Percentiles rank a stretch among this genome's conserved stretches.
phyloP scores from a whole-genome alignment of 1,139 yeast species.

The Candida tetrigidarum region DNA sequence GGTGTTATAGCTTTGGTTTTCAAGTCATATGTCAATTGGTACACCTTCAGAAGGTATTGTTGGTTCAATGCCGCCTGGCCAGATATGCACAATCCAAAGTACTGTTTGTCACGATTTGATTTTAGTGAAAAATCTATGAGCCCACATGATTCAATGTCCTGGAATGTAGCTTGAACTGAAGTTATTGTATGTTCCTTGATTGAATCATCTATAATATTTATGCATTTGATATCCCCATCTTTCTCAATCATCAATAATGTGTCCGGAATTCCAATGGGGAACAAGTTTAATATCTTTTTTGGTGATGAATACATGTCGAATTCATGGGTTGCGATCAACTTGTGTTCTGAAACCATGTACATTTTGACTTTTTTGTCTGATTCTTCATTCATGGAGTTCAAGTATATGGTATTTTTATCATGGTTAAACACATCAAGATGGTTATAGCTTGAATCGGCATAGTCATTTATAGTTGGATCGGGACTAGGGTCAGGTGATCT shows the following conservation, averaged over 20 bases:
- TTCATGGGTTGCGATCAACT: constrained; percentile 11
- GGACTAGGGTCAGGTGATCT: constrained; percentile 12
- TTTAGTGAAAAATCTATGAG: constrained; percentile 23
- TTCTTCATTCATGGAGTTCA: constrained; percentile 15
- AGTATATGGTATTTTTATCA: constrained; percentile 13
- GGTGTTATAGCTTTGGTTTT: constrained; percentile 14
- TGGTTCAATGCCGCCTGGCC: constrained; percentile 13
- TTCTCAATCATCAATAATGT: constrained; percentile 16
- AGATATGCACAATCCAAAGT: constrained; percentile 23
- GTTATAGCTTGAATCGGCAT: constrained; percentile 14
- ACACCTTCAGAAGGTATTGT: constrained; percentile 20
- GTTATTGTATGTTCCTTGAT: constrained; percentile 8
- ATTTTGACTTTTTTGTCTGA: constrained; percentile 10
- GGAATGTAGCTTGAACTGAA: constrained; percentile 13
- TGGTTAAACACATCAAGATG: constrained; percentile 15
- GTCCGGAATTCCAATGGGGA: constrained; percentile 9
- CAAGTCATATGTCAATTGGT: constrained; percentile 19
- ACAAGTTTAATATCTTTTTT: constrained; percentile 9
- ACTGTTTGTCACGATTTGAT: constrained; percentile 11
- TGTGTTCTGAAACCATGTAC: constrained; percentile 13
- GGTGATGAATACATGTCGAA: constrained; percentile 12
- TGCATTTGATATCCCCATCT: constrained; percentile 15
- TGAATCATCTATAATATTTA: constrained; percentile 5
- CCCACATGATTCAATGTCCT: constrained; percentile 15
- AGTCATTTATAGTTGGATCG: constrained; percentile 14